Base-by-base conservation (phyloP, 306 rosid genomes). In the Boehmeria nivea region DNA sequence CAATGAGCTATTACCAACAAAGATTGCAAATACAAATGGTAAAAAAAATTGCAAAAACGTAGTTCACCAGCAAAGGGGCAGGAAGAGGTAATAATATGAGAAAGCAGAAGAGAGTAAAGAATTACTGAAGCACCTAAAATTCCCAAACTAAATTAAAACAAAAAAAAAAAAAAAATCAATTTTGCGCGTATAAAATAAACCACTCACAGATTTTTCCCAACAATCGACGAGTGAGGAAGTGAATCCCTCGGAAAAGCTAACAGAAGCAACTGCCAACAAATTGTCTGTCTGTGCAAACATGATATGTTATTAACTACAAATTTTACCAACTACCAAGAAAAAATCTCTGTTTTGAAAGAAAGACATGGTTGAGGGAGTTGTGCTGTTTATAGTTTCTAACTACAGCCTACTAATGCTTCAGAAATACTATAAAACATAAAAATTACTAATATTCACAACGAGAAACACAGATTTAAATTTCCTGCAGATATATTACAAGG, bases 161-260 rank as follows among this genome's bases (percentile, higher is more conserved):
- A n/a, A n/a, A n/a, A n/a, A n/a, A n/a, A n/a, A n/a, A n/a, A n/a
- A n/a, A n/a, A n/a, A n/a, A n/a, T n/a, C n/a, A n/a, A n/a, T n/a
- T n/a, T n/a, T n/a, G n/a, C n/a, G n/a, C n/a, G n/a, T n/a, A n/a
- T n/a, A n/a, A 0, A 31, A 31, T 6, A 31, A 31, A 48, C 23
- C 61, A 76, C 98, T 78, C 58, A 90, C 98, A 4, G 74, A 42
- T 43, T 54, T 74, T 60, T 59, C 76, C 98, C 98, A 91, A 60
- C 88, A 87, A 45, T 73, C 70, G 36, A 69, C 65, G 20, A 91
- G 85, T 43, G 85, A 46, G 20, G 82, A 66, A 61, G 79, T 20
- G 65, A 91, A 87, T 56, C 73, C 75, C 73, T 74, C 78, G 1
- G 84, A 71, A 82, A 87, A 87, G 78, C 85, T 61, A 72, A 87